Evolutionary conservation across 2,329 filamentous ascomycete species (phyloP).

Genomic region (Verticillium dahliae): DNA sequence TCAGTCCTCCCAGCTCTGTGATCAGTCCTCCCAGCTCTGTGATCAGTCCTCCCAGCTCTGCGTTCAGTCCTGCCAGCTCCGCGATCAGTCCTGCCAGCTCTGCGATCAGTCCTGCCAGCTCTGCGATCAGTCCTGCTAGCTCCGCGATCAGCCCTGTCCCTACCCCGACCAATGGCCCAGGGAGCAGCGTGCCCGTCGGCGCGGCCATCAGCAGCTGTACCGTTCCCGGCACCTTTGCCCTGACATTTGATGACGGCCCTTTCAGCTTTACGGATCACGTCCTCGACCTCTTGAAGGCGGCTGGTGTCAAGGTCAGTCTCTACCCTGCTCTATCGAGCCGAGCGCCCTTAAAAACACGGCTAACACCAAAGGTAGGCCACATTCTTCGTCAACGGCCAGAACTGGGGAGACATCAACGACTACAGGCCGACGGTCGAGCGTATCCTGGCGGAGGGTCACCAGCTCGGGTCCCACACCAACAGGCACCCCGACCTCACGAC

Average conservation of each 20-base stretch:
- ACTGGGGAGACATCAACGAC: constrained; percentile 22
- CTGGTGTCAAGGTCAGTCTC: constrained; percentile 14
- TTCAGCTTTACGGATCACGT: constrained; percentile 31
- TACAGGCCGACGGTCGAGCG: not conserved
- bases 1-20: not conserved
- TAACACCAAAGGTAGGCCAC: constrained; percentile 19
- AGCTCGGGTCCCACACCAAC: constrained; percentile 20
- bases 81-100: not conserved
- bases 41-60: no score
- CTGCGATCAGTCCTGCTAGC: no score
- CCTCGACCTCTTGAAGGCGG: constrained; percentile 26
- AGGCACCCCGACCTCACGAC: constrained; percentile 33
- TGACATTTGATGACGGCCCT: constrained; percentile 41
- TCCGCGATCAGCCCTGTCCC: no score
- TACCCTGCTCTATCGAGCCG: not conserved
- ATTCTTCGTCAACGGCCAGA: constrained; percentile 14
- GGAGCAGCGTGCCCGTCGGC: no score
- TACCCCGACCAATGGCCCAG: no score
- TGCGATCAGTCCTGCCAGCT: no score
- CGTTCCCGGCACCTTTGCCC: constrained; percentile 26
- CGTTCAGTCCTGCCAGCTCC: no score
- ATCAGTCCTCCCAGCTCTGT: not conserved
- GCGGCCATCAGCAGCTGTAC: constrained; percentile 16
- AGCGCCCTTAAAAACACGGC: not conserved
- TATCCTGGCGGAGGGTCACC: constrained; percentile 4